Conservation (phyloP, 768 basidiomycete species). For the Mycena vitilis region DNA sequence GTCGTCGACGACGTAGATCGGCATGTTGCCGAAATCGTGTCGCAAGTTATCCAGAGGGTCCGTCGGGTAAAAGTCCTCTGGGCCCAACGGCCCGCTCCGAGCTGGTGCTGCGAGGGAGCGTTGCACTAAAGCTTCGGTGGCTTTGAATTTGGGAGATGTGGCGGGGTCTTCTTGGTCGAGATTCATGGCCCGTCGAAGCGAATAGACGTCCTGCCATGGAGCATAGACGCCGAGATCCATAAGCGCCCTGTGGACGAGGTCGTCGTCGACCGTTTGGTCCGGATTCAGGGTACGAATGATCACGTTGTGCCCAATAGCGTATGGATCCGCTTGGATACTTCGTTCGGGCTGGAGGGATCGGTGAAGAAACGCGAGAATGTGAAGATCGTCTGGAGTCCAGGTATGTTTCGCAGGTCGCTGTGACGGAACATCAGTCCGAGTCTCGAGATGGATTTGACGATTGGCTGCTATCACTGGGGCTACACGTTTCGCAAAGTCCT, state of each 20-base stretch:
- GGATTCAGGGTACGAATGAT: conserved; percentile 70
- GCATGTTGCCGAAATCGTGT: conserved; percentile 86
- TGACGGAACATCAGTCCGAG: conserved; percentile 47
- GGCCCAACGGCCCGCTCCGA: conserved; percentile 56
- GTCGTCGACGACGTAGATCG: conserved; percentile 92
- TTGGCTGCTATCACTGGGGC: conserved; percentile 52
- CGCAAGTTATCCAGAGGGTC: conserved; percentile 80
- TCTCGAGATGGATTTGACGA: conserved; percentile 42
- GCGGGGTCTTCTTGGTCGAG: conserved; percentile 48
- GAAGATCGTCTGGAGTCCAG: conserved; percentile 66
- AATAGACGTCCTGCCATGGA: conserved; percentile 82
- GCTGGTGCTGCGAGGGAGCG: conserved; percentile 42
- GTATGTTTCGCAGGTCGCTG: conserved; percentile 41
- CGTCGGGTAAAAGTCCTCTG: conserved; percentile 69
- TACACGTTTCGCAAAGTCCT: conserved; percentile 65
- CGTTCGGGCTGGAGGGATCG: conserved; percentile 63
- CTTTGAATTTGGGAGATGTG: conserved; percentile 40
- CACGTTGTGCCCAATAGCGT: conserved; percentile 58
- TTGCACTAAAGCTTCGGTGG: conserved; percentile 44
- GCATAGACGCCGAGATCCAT: conserved; percentile 79
- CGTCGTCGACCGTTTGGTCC: conserved; percentile 47
- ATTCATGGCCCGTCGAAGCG: conserved; percentile 52
- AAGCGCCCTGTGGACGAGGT: conserved; percentile 61
- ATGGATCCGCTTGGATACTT: conserved; percentile 72
- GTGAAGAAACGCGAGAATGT: conserved; percentile 69